Evolutionary conservation across 2,329 filamentous ascomycete species (phyloP).

Genomic region (Xylariaceae sp.): DNA sequence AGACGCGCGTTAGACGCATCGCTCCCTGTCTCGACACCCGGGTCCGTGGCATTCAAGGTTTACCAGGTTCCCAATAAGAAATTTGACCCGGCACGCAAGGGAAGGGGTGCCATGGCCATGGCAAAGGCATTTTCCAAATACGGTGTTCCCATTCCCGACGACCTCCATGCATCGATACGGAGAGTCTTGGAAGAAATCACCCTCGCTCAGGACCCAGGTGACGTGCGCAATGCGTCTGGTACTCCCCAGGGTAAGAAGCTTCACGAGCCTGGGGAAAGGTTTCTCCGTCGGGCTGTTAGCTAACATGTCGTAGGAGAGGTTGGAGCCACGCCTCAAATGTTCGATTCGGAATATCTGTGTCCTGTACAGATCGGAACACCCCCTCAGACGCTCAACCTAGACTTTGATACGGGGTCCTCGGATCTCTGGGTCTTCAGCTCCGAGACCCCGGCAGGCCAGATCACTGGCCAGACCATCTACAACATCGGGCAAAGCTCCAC

Average conservation of each 20-base stretch:
- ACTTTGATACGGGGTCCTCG: slow-evolving; percentile 43
- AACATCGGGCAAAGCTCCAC: slow-evolving; percentile 36
- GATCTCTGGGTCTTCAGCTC: slow-evolving; percentile 45
- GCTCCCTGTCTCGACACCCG: slow-evolving; percentile 32
- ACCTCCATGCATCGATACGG: slow-evolving; percentile 31
- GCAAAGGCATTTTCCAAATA: slow-evolving; percentile 37
- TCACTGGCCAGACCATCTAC: slow-evolving; percentile 37
- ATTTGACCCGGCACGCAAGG: slow-evolving; percentile 27
- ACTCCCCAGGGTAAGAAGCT: slow-evolving; percentile 12
- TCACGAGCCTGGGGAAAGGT: neutral
- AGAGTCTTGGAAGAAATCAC: slow-evolving; percentile 32
- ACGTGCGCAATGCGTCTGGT: slow-evolving; percentile 6
- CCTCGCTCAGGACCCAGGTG: slow-evolving; percentile 20
- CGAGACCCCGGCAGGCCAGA: slow-evolving; percentile 28
- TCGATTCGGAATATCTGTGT: slow-evolving; percentile 31
- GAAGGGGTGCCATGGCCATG: slow-evolving; percentile 34
- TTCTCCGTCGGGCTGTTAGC: slow-evolving; percentile 6
- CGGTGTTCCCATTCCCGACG: slow-evolving; percentile 31
- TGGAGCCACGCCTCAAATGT: slow-evolving; percentile 26
- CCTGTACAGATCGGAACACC: slow-evolving; percentile 35
- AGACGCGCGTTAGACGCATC: slow-evolving; percentile 19
- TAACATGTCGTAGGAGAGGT: slow-evolving; percentile 24
- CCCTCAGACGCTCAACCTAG: slow-evolving; percentile 37
- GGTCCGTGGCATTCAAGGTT: slow-evolving; percentile 37
- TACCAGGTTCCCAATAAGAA: slow-evolving; percentile 35